Conservation (phyloP, 805 yeast genomes). For the Starmerella stigmatis region DNA sequence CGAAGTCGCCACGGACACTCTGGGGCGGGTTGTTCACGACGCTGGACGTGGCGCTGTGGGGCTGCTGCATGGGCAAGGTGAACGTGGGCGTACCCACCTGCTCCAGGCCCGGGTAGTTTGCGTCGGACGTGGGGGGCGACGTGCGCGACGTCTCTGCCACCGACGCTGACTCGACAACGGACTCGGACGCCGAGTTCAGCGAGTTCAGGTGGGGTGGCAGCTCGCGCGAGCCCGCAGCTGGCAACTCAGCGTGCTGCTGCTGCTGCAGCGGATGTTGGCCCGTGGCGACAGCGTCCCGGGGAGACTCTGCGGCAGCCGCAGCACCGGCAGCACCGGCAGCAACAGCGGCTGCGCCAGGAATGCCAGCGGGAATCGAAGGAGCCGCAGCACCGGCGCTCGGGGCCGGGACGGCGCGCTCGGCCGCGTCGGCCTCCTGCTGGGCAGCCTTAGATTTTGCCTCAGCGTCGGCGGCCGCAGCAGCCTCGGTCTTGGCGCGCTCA, state of each 20-base stretch:
- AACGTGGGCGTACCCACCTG: conserved; percentile 21
- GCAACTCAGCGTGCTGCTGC: neutral
- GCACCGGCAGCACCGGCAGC: neutral
- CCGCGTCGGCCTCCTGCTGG: neutral
- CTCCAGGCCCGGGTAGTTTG: conserved; percentile 8
- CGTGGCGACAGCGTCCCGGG: neutral
- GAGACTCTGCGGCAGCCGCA: neutral
- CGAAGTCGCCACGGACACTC: conserved; percentile 71
- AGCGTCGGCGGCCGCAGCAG: conserved; percentile 13
- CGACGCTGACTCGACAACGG: neutral
- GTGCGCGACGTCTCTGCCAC: conserved; percentile 15
- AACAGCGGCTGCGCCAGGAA: no score
- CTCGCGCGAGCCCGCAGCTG: neutral
- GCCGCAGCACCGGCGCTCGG: no score
- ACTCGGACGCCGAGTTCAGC: conserved; percentile 5
- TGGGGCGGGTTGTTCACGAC: conserved; percentile 86
- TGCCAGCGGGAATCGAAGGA: neutral
- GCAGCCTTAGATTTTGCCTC: conserved; percentile 4
- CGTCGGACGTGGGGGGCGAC: conserved; percentile 18
- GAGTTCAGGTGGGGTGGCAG: neutral
- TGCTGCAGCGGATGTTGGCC: neutral
- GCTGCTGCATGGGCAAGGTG: conserved; percentile 45
- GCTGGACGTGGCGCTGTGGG: conserved; percentile 78
- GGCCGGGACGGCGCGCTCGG: no score
- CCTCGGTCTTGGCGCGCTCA: conserved; percentile 8